A percentile compares a stretch with the other conserved stretches of the same genome.
Conservation (phyloP, 2,329 filamentous ascomycete genomes). For the Podosphaera aphanis region DNA sequence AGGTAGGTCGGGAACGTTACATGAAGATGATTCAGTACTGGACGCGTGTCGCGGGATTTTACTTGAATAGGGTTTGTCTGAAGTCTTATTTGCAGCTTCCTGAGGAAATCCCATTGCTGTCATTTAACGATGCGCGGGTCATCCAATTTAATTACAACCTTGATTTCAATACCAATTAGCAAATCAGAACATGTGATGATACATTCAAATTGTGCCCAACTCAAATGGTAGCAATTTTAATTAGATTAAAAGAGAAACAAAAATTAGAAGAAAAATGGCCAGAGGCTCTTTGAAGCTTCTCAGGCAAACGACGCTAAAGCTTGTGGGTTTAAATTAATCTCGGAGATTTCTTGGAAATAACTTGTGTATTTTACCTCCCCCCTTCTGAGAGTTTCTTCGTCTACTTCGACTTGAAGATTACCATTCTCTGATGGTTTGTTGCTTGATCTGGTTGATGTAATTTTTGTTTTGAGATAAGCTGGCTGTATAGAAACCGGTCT, state of each 20-base stretch:
- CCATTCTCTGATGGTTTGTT: conserved; percentile 21
- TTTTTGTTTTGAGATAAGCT: conserved; percentile 15
- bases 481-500: conserved; percentile 22
- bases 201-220: background rate
- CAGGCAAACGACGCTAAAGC: conserved; percentile 12
- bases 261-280: background rate
- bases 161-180: background rate
- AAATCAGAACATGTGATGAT: background rate
- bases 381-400: conserved; percentile 20
- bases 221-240: background rate
- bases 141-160: background rate
- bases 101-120: too few relatives aligned
- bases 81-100: too few relatives aligned
- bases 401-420: conserved; percentile 19
- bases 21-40: too few relatives aligned
- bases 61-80: too few relatives aligned
- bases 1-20: too few relatives aligned
- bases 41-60: too few relatives aligned
- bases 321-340: conserved; percentile 10
- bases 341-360: conserved; percentile 18
- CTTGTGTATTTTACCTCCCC: conserved; percentile 22
- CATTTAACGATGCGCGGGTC: too few relatives aligned
- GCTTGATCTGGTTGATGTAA: conserved; percentile 9
- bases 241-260: background rate
- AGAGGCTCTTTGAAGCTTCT: background rate